Base-by-base conservation (phyloP, 768 basidiomycete genomes). In the Psilocybe tampanensis region DNA sequence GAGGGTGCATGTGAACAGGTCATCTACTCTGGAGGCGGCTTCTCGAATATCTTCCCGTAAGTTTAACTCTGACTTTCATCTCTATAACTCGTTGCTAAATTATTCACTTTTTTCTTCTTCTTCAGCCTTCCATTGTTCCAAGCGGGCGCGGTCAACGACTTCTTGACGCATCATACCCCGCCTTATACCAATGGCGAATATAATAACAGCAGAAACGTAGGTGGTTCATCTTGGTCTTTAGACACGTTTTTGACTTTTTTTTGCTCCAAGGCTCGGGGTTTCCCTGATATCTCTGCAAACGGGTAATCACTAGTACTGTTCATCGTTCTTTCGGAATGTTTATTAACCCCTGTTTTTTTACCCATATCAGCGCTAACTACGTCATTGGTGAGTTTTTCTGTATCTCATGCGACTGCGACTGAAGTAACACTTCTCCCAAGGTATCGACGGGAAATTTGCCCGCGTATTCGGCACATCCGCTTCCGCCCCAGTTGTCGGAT, bases 21-120 rank as follows among this genome's bases (percentile, higher is more conserved):
- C 15, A 82, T 82, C 29, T 75, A 74, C 57, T 80, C 80, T 5
- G 73, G 82, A 22, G 83, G 83, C 36, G 83, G 83, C 52, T 84
- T 84, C 63, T 80, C 74, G 1, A 76, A 76, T 45, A 75, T 76
- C 19, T 76, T 75, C 67, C 66, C 73, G 75, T 75, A 12, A 44
- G 67, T 61, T 26, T 22, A n/a, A 15, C 19, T 42, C 26, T 18
- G 15, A 29, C n/a, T n/a, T n/a, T n/a, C n/a, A n/a, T n/a, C n/a
- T n/a, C n/a, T n/a, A n/a, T n/a, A n/a, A n/a, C n/a, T n/a, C n/a
- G n/a, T n/a, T n/a, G n/a, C n/a, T n/a, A n/a, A n/a, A n/a, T n/a
- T n/a, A n/a, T n/a, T n/a, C n/a, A n/a, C 29, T 29, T 52, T 15
- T 24, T 1, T 23, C 29, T 18, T 24, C 29, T 19, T n/a, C 39